Evolutionary conservation across 2,329 filamentous ascomycete species (phyloP).

Genomic region (Pezicula radicicola): DNA sequence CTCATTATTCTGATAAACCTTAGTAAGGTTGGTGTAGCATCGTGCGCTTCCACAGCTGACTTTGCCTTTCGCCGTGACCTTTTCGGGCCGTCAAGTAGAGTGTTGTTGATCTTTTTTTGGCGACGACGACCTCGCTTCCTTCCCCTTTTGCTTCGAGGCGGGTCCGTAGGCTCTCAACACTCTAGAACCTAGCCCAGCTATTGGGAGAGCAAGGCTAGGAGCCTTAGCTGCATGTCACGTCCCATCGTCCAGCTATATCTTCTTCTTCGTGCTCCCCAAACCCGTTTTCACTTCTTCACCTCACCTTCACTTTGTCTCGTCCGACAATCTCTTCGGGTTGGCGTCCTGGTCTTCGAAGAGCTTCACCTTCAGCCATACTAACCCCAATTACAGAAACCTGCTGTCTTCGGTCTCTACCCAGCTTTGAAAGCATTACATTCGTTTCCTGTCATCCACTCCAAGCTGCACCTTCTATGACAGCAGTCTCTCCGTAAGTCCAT

Average conservation of each 20-base stretch:
- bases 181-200: too few relatives aligned
- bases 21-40: too few relatives aligned
- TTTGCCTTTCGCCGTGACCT: too few relatives aligned
- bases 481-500: constrained; percentile 1
- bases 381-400: not conserved
- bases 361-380: constrained; percentile 5
- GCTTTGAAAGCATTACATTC: constrained; percentile 12
- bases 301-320: constrained; percentile 1
- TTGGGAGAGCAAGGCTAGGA: too few relatives aligned
- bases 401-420: constrained; percentile 10
- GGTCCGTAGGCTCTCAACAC: too few relatives aligned
- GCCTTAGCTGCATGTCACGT: not conserved
- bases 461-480: not conserved
- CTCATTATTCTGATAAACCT: not conserved
- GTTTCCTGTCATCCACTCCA: constrained; percentile 2
- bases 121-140: constrained; percentile 1
- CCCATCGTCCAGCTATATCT: not conserved
- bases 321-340: constrained; percentile 11
- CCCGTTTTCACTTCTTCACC: constrained; percentile 5
- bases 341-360: constrained; percentile 12
- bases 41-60: too few relatives aligned
- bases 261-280: not conserved
- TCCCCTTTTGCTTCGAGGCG: constrained; percentile 4
- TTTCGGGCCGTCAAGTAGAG: too few relatives aligned
- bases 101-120: too few relatives aligned